phyloP scores from a whole-genome alignment of 1,139 yeast genomes.

The Lodderomyces parapsilosis region DNA sequence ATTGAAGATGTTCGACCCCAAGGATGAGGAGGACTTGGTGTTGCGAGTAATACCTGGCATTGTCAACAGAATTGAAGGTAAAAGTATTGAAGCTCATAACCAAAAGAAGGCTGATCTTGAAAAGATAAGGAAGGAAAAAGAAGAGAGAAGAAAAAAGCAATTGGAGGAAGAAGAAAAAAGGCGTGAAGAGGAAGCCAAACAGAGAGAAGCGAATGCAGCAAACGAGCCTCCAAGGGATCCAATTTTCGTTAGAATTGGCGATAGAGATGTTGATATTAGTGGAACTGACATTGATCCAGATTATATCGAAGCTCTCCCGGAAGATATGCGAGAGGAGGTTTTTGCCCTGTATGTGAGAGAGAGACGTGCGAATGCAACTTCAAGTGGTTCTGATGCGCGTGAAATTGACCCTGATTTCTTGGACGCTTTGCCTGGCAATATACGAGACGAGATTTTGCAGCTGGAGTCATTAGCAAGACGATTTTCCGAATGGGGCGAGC shows the following conservation, averaged over 20 bases:
- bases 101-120: constrained; percentile 32
- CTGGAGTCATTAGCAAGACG: constrained; percentile 59
- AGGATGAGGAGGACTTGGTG: constrained; percentile 37
- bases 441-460: constrained; percentile 70
- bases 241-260: constrained; percentile 72
- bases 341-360: constrained; percentile 84
- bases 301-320: constrained; percentile 87
- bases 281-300: constrained; percentile 93
- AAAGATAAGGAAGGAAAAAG: constrained; percentile 28
- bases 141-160: constrained; percentile 25
- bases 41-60: constrained; percentile 51
- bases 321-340: constrained; percentile 90
- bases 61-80: constrained; percentile 51
- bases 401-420: constrained; percentile 83
- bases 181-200: constrained; percentile 37
- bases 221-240: constrained; percentile 37
- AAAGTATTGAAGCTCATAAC: constrained; percentile 34
- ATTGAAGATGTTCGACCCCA: constrained; percentile 48
- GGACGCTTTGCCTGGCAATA: constrained; percentile 73
- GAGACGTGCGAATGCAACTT: constrained; percentile 52
- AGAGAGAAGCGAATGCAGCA: constrained; percentile 29
- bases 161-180: constrained; percentile 35
- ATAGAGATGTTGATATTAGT: constrained; percentile 77
- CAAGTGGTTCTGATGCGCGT: constrained; percentile 44
- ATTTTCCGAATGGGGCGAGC: constrained; percentile 28